Evolutionary conservation across 331 rosid genomes (phyloP), one percentile per base, ranked within the genome.

Genomic region (Erythrophleum ivorense): DNA sequence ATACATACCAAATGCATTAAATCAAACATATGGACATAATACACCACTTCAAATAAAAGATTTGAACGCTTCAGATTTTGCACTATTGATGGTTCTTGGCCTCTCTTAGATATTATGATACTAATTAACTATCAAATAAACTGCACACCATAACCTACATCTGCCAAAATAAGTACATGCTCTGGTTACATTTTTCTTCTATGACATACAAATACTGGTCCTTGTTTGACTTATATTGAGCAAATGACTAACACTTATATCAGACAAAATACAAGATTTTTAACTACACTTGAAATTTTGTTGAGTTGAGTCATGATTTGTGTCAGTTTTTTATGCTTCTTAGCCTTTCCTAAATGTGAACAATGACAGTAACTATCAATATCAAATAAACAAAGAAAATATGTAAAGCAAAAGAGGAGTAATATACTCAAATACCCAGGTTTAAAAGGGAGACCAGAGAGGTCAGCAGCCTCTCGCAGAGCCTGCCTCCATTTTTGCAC

Each of bases 401-500:
- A 63, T 34, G 70, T 34, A 63, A 33, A 33, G 24, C 19, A 63
- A 14, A 63, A 63, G 21, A 63, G 70, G 33, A 43, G 45, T 40
- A 5, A 63, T 3, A 19, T 34, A 1, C 4, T 13, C 2, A 63
- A 4, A 33, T 63, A 63, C 70, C 70, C 70, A 63, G 19, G 45
- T 34, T 33, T 16, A 18, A 63, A 63, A 63, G 6, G 70, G 70
- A 63, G 11, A 34, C 70, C 70, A 19, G 70, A 33, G 70, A 63
- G 70, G 13, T 1, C 11, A 63, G 70, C 70, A 14, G 45, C 43
- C 13, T 63, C 70, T 15, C 13, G 45, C 33, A 63, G 70, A 63
- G 70, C 70, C 70, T 3, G 19, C 70, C 70, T 33, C 70, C 70
- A 63, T 14, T 34, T 33, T 33, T 34, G 21, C 70, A 63, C 70